These are phyloP conservation scores for Russula olivacea DNA, from an alignment of 768 basidiomycete species.

Conservation along the genomic window DNA sequence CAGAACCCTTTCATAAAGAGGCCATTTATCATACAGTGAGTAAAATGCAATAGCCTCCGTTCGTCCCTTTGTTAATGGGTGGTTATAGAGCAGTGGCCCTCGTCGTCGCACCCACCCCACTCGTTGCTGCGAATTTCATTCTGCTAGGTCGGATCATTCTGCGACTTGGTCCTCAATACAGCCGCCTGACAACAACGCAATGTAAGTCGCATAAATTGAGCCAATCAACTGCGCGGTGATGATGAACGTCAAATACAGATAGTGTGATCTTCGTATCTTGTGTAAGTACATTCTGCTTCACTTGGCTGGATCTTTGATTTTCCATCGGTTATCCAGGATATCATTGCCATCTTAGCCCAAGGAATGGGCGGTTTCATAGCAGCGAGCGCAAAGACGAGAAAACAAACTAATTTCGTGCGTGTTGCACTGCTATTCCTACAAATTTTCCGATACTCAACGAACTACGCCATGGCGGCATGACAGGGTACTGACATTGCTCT, in stretches of 20 bases:
- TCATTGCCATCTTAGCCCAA: conserved; percentile 16
- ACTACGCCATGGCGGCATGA: not conserved
- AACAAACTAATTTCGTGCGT: not conserved
- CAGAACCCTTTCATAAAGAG: conserved; percentile 3
- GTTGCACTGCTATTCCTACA: not conserved
- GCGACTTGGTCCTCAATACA: conserved; percentile 16
- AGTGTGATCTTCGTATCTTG: conserved; percentile 14
- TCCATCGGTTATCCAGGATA: conserved; percentile 11
- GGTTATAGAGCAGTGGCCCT: conserved; percentile 7
- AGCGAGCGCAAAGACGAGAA: not conserved
- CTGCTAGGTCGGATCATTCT: conserved; percentile 20
- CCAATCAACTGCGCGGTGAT: not conserved
- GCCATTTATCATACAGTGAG: conserved; percentile 22
- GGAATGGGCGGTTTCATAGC: conserved; percentile 15
- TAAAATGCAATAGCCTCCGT: not conserved
- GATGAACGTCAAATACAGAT: conserved; percentile 5
- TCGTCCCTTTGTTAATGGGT: not conserved
- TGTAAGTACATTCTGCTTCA: not conserved
- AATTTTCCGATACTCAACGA: not conserved
- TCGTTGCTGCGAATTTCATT: conserved; percentile 24
- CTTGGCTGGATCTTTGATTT: not conserved
- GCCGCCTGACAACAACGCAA: conserved; percentile 13
- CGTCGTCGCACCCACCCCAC: conserved; percentile 19
- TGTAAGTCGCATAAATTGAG: conserved; percentile 4
- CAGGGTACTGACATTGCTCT: conserved; percentile 20